Base-by-base conservation (phyloP, 495 filamentous ascomycete genomes). In the Emericellopsis terricola region DNA sequence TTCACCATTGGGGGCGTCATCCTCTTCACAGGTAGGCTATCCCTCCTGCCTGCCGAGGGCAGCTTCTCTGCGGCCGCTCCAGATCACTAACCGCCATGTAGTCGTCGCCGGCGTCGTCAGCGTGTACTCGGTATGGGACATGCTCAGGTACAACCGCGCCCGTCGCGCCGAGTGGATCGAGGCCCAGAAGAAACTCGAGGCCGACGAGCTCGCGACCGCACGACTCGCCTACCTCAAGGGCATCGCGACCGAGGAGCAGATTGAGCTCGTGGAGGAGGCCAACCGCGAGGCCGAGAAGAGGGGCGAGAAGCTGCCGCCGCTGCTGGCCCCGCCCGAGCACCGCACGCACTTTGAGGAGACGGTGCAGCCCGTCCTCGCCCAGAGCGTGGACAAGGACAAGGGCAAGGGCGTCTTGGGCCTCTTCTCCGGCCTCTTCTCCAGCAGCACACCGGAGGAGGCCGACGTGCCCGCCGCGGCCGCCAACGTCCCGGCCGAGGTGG, bases 81-180 rank as follows among this genome's bases (percentile, higher is more conserved):
- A n/a, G n/a, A n/a, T n/a, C n/a, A n/a, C n/a, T n/a, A n/a, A n/a
- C n/a, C n/a, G n/a, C n/a, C n/a, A n/a, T n/a, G n/a, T 39, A 87
- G 84, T 73, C 34, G 49, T 93, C 43, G 71, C 73, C 41, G 73
- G 67, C 42, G 67, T 75, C 34, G 68, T 87, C 24, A 82, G 81
- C 15, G 63, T 74, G 37, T 89, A 84, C 59, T 78, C 87, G 5
- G 65, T 85, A 34, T 67, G 68, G 47, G 86, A 93, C 53, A 80
- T 97, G 71, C 71, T 89, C 19, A 51, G 81, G 28, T 80, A 87
- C 60, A 94, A 94, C 61, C 77, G 81, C 35, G 63, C 64, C 51
- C 64, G 66, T 36, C 64, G 65, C 33, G 58, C 57, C 38, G 71
- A 81, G 37, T 86, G 76, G 52, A 67, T 73, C 49, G 64, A 66